phyloP scores from a whole-genome alignment of 345 rosid species.

The Mangifera indica region DNA sequence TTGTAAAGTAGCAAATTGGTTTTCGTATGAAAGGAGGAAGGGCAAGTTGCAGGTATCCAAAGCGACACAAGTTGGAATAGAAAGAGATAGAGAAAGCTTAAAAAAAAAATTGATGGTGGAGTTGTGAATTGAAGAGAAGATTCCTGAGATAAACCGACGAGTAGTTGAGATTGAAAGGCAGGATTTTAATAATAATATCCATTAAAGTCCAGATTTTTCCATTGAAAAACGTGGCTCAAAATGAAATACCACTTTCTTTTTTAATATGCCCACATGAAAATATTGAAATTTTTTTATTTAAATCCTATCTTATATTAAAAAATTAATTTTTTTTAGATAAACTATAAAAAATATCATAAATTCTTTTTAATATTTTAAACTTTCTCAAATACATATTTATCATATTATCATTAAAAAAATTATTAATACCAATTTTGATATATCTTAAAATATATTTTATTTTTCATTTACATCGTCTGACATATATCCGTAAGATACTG shows the following conservation, averaged over 20 bases:
- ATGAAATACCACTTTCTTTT: background rate
- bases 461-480: no score
- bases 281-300: no score
- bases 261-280: no score
- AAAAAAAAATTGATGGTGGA: background rate
- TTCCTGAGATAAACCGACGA: conserved; percentile 21
- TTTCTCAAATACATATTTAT: no score
- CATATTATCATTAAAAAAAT: no score
- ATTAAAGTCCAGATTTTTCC: conserved; percentile 48
- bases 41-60: conserved; percentile 27
- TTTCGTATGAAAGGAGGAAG: background rate
- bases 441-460: no score
- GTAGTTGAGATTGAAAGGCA: background rate
- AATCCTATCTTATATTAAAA: no score
- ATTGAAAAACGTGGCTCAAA: conserved; percentile 34
- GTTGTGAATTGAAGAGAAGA: conserved; percentile 31
- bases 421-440: no score
- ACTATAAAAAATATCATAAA: no score
- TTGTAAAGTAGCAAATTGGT: background rate
- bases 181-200: conserved; percentile 12
- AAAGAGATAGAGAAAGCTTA: conserved; percentile 12
- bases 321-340: no score
- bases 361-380: no score
- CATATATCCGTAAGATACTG: no score
- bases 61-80: background rate